These are phyloP conservation scores for Mortierella sp. DNA, from an alignment of 371 early-diverging fungal species.

Conservation along the genomic window DNA sequence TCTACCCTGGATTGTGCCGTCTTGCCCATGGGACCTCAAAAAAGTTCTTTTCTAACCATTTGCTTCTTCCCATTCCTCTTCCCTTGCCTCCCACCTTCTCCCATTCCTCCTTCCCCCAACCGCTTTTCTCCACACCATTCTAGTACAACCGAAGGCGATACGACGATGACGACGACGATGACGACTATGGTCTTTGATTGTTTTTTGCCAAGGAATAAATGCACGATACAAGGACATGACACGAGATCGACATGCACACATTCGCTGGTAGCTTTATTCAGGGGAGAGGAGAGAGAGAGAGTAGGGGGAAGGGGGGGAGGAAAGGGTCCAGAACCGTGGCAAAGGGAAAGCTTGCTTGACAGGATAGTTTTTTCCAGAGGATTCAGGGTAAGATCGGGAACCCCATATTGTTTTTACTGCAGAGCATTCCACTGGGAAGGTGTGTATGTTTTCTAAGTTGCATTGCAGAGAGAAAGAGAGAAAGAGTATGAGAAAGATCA, in stretches of 20 bases:
- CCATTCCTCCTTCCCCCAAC: too few relatives aligned
- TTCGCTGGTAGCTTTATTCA: not conserved
- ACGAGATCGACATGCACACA: too few relatives aligned
- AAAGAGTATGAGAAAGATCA: not conserved
- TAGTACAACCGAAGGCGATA: slow-evolving; percentile 72
- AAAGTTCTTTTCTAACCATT: too few relatives aligned
- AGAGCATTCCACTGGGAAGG: slow-evolving; percentile 73
- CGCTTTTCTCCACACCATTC: not conserved
- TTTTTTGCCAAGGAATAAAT: too few relatives aligned
- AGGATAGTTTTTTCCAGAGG: not conserved
- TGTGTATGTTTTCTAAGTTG: slow-evolving; percentile 73
- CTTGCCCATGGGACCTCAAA: too few relatives aligned
- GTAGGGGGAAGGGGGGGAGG: not conserved
- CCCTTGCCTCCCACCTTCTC: too few relatives aligned
- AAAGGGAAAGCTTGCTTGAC: too few relatives aligned
- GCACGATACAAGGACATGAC: too few relatives aligned
- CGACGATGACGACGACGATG: slow-evolving; percentile 74
- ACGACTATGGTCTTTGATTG: slow-evolving; percentile 69
- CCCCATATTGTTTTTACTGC: slow-evolving; percentile 8
- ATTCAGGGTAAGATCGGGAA: too few relatives aligned
- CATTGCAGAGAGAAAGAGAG: not conserved
- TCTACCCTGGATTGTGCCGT: too few relatives aligned
- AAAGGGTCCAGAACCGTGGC: not conserved
- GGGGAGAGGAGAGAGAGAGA: not conserved
- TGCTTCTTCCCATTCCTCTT: too few relatives aligned